Conservation (phyloP, 192 early-diverging fungal species). For the Tieghemiomyces parasiticus region DNA sequence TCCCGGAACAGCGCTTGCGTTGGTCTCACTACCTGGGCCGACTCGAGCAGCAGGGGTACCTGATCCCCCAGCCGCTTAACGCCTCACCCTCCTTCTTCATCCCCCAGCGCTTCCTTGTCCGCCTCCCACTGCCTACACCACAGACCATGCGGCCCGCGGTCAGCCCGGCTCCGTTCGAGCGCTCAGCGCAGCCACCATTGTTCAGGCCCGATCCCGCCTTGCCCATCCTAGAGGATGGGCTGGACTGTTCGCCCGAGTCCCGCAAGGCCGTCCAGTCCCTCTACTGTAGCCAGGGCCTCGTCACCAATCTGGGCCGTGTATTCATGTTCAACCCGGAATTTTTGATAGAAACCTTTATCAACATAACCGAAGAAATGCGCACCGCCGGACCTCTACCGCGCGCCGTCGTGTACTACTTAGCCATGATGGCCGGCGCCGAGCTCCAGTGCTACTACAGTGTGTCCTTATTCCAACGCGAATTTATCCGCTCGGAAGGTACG, state of each 20-base stretch:
- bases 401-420: neutral
- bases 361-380: neutral
- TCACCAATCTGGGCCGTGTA: slow-evolving; percentile 4
- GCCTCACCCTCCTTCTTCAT: slow-evolving; percentile 5
- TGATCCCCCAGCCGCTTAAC: neutral
- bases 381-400: neutral
- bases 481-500: neutral
- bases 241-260: neutral
- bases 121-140: too few species aligned
- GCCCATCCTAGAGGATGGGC: too few species aligned
- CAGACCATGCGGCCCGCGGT: too few species aligned
- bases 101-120: neutral
- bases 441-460: slow-evolving; percentile 1
- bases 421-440: slow-evolving; percentile 1
- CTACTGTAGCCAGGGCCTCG: neutral
- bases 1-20: neutral
- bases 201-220: too few species aligned
- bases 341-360: neutral
- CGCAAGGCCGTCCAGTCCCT: neutral
- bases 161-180: too few species aligned
- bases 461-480: neutral
- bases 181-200: too few species aligned
- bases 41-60: neutral
- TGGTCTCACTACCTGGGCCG: slow-evolving; percentile 2
- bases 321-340: slow-evolving; percentile 2